phyloP scores from a whole-genome alignment of 1,284 basidiomycete species.

The Exobasidium rhododendri region DNA sequence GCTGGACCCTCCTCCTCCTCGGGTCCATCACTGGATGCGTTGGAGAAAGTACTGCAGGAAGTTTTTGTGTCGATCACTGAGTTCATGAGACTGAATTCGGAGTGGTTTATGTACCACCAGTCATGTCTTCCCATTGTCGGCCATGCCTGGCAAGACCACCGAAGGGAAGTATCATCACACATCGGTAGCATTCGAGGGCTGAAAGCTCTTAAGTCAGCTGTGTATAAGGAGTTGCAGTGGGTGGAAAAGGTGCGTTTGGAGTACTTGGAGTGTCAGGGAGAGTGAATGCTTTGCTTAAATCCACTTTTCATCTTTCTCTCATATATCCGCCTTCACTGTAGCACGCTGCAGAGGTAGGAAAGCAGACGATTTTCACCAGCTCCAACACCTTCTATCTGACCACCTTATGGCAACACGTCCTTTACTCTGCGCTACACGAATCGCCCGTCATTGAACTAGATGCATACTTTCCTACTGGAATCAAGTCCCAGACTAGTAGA shows the following conservation, averaged over 20 bases:
- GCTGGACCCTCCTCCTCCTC: too few species aligned
- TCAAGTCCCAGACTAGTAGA: neutral
- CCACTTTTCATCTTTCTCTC: too few species aligned
- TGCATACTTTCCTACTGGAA: slow-evolving; percentile 23
- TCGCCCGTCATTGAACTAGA: slow-evolving; percentile 28
- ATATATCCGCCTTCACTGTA: neutral
- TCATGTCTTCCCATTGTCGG: neutral
- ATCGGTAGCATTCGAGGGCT: slow-evolving; percentile 24
- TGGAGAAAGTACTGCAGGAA: neutral
- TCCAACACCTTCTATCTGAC: slow-evolving; percentile 38
- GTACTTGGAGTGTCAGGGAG: too few species aligned
- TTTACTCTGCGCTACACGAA: slow-evolving; percentile 24
- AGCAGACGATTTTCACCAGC: neutral
- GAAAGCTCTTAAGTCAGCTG: slow-evolving; percentile 22
- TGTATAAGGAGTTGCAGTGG: slow-evolving; percentile 25
- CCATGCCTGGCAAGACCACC: slow-evolving; percentile 4
- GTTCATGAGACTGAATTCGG: neutral
- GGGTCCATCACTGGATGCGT: neutral
- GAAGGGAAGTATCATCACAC: neutral
- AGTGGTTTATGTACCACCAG: neutral
- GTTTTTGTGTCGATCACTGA: neutral
- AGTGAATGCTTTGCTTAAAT: too few species aligned
- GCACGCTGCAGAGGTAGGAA: neutral
- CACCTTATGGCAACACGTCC: slow-evolving; percentile 31
- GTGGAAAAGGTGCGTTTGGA: slow-evolving; percentile 16